phyloP scores from a whole-genome alignment of 495 filamentous ascomycete genomes.

The Penicillium silybi region DNA sequence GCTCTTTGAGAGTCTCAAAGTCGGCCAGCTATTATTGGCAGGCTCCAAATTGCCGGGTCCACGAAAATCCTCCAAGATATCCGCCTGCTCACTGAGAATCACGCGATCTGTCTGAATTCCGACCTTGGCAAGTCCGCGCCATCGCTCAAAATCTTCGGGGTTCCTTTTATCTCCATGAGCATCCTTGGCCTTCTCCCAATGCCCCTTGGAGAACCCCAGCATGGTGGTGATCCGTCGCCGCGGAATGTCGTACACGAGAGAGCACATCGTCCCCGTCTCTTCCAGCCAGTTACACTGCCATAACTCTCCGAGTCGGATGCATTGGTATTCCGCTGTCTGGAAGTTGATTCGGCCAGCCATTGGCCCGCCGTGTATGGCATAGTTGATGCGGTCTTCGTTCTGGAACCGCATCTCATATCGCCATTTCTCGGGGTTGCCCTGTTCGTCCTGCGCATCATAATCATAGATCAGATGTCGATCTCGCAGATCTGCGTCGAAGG shows the following conservation, averaged over 20 bases:
- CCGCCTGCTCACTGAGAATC: slow-evolving; percentile 38
- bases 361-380: slow-evolving; percentile 39
- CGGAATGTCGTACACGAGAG: slow-evolving; percentile 35
- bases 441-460: slow-evolving; percentile 26
- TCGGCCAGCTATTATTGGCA: slow-evolving; percentile 31
- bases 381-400: slow-evolving; percentile 37
- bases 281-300: slow-evolving; percentile 43
- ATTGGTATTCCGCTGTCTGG: slow-evolving; percentile 37
- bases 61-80: slow-evolving; percentile 34
- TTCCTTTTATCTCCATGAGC: slow-evolving; percentile 40
- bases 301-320: slow-evolving; percentile 34
- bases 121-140: slow-evolving; percentile 31
- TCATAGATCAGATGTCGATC: slow-evolving; percentile 43
- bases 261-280: slow-evolving; percentile 38
- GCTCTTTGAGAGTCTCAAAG: slow-evolving; percentile 17
- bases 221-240: slow-evolving; percentile 28
- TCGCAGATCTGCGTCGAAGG: slow-evolving; percentile 33
- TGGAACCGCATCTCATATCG: slow-evolving; percentile 45
- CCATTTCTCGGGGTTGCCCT: slow-evolving; percentile 38
- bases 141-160: slow-evolving; percentile 26
- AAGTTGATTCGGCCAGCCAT: slow-evolving; percentile 39
- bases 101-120: slow-evolving; percentile 32
- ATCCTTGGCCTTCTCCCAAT: slow-evolving; percentile 32
- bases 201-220: slow-evolving; percentile 36
- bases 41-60: slow-evolving; percentile 30